Evolutionary conservation across 345 rosid species (phyloP).

Genomic region (Moricandia arvensis): DNA sequence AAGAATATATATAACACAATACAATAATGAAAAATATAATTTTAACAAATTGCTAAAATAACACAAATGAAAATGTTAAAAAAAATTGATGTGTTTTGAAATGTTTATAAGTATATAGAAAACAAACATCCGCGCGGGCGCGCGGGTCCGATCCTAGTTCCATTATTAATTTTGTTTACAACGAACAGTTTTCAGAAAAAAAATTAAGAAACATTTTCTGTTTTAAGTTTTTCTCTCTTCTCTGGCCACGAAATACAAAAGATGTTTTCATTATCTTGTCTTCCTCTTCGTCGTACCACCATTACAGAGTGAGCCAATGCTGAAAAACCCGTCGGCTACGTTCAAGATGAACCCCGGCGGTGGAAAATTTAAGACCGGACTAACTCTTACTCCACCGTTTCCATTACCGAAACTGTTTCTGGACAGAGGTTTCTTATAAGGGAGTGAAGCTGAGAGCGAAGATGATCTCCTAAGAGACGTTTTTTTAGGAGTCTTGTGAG

Average conservation of each 20-base stretch:
- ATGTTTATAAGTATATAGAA: too few relatives aligned
- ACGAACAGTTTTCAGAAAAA: conserved; percentile 2
- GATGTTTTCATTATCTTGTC: conserved; percentile 42
- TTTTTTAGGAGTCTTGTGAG: conserved; percentile 46
- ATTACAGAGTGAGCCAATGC: conserved; percentile 70
- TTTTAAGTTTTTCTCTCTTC: background rate
- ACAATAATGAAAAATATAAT: too few relatives aligned
- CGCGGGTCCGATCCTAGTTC: too few relatives aligned
- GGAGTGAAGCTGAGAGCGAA: conserved; percentile 38
- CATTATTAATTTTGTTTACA: conserved; percentile 10
- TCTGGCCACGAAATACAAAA: conserved; percentile 24
- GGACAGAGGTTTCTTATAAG: conserved; percentile 47
- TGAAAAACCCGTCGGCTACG: conserved; percentile 57
- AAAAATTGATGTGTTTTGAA: too few relatives aligned
- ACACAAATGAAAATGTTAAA: too few relatives aligned
- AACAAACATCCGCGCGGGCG: too few relatives aligned
- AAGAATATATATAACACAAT: too few relatives aligned
- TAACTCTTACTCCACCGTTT: conserved; percentile 55
- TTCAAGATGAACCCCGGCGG: conserved; percentile 63
- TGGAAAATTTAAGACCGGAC: conserved; percentile 72
- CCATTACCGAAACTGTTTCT: conserved; percentile 61
- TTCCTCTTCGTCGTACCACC: conserved; percentile 61
- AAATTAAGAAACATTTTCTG: background rate
- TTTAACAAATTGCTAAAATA: too few relatives aligned
- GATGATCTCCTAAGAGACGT: conserved; percentile 50